Evolutionary conservation across 768 basidiomycete species (phyloP).

Genomic region (Dacryopinax primogenitus): DNA sequence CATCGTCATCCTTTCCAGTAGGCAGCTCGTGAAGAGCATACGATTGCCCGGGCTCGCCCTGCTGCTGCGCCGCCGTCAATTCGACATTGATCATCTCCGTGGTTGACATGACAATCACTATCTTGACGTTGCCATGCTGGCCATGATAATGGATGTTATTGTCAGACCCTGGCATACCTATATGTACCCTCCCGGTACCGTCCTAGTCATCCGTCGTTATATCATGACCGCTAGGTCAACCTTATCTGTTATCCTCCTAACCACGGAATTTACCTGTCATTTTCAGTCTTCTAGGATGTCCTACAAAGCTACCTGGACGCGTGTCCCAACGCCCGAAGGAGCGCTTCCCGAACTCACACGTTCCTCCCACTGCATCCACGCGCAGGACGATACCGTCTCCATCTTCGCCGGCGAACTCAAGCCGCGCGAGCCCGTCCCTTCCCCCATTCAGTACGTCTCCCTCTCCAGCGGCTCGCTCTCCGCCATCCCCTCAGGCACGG

Average conservation of each 20-base stretch:
- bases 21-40: not conserved
- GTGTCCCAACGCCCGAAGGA: not conserved
- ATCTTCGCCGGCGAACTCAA: constrained; percentile 36
- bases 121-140: too few relatives aligned
- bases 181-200: too few relatives aligned
- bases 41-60: not conserved
- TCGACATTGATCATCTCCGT: not conserved
- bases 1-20: not conserved
- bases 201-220: too few relatives aligned
- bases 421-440: constrained; percentile 32
- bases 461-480: constrained; percentile 11
- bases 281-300: not conserved
- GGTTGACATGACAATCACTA: not conserved
- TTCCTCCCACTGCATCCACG: constrained; percentile 34
- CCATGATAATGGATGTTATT: too few relatives aligned
- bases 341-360: constrained; percentile 20
- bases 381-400: constrained; percentile 25
- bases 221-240: too few relatives aligned
- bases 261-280: too few relatives aligned
- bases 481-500: not conserved
- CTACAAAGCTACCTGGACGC: not conserved
- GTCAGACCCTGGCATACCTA: too few relatives aligned
- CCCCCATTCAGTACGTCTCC: constrained; percentile 19
- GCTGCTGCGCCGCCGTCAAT: not conserved
- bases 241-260: too few relatives aligned